Evolutionary conservation across 2,329 filamentous ascomycete genomes (phyloP).

Genomic region (Bisporella sp.): DNA sequence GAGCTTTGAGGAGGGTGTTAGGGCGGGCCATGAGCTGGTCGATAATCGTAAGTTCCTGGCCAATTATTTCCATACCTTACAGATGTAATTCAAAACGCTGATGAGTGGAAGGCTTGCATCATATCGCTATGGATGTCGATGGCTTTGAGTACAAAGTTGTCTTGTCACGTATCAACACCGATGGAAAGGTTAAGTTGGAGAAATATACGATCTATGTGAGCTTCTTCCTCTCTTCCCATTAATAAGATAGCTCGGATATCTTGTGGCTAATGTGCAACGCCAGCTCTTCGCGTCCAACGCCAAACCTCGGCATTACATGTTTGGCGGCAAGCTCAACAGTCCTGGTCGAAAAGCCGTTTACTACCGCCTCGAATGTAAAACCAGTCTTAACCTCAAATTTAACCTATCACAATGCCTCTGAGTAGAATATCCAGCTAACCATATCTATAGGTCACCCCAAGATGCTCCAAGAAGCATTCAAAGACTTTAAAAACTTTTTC

Average conservation of each 20-base stretch:
- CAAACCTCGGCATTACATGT: conserved; percentile 53
- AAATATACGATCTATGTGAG: conserved; percentile 54
- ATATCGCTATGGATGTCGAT: conserved; percentile 55
- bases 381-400: too few species aligned
- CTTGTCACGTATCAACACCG: conserved; percentile 46
- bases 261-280: neutral
- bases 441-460: conserved; percentile 27
- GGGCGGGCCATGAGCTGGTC: conserved; percentile 35
- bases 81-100: neutral
- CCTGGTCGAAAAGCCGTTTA: conserved; percentile 25
- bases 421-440: too few species aligned
- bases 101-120: conserved; percentile 31
- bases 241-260: neutral
- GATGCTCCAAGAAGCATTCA: conserved; percentile 38
- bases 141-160: conserved; percentile 58
- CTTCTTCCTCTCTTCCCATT: conserved; percentile 1
- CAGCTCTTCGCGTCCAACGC: conserved; percentile 63
- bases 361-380: conserved; percentile 26
- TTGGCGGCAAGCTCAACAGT: conserved; percentile 42
- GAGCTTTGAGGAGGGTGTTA: conserved; percentile 26
- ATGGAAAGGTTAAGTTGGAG: conserved; percentile 43
- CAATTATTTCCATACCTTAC: neutral
- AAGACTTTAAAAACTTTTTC: conserved; percentile 51
- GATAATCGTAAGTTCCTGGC: conserved; percentile 37
- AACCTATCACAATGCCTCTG: too few species aligned